Evolutionary conservation across 805 yeast species (phyloP).

Genomic region (Myxozyma vanderwaltii): DNA sequence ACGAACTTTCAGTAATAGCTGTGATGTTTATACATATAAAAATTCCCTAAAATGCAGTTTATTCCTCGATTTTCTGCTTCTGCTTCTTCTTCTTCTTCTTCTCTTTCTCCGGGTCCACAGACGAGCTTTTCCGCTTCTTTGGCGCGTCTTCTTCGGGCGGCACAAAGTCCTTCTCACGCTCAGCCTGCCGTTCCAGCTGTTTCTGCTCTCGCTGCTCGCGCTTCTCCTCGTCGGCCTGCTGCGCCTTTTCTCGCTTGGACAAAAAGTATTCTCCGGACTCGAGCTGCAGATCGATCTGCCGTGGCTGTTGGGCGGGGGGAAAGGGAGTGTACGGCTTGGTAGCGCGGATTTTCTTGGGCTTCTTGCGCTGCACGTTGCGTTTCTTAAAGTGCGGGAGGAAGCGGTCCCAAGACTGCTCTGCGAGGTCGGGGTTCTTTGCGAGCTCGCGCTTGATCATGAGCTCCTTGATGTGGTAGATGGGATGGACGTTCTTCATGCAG

Average conservation of each 20-base stretch:
- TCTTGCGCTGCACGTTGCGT: conserved; percentile 91
- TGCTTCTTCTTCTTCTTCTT: conserved; percentile 12
- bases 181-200: conserved; percentile 63
- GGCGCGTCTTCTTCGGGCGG: conserved; percentile 68
- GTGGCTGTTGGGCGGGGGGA: conserved; percentile 97
- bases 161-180: conserved; percentile 73
- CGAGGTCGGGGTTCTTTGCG: conserved; percentile 92
- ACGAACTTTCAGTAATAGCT: too few species aligned
- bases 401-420: conserved; percentile 94
- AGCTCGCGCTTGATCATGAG: conserved; percentile 95
- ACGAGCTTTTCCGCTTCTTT: conserved; percentile 24
- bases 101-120: conserved; percentile 1
- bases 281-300: conserved; percentile 95
- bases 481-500: conserved; percentile 95
- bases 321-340: conserved; percentile 92
- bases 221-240: conserved; percentile 71
- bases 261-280: conserved; percentile 98
- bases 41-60: not conserved
- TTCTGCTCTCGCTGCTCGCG: conserved; percentile 74
- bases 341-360: conserved; percentile 68
- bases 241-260: conserved; percentile 78
- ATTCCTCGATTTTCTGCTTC: not conserved
- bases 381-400: conserved; percentile 96
- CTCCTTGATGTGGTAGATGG: conserved; percentile 96
- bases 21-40: too few species aligned